phyloP scores from a whole-genome alignment of 225 moss, liverwort and hornwort species.

The Ulota crispa region DNA sequence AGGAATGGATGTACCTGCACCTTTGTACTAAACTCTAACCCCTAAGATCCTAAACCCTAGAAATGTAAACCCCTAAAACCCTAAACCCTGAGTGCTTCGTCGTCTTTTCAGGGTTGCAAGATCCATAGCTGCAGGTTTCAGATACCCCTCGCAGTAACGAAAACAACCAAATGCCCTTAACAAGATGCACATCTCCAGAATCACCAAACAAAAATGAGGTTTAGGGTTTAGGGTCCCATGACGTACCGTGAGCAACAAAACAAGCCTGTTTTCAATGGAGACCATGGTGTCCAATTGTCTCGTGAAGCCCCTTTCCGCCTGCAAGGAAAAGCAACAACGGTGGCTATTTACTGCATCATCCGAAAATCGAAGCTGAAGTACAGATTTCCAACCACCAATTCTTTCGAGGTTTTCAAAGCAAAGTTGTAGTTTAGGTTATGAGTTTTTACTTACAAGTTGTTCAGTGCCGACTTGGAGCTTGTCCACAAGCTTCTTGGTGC shows the following conservation, averaged over 20 bases:
- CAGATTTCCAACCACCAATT: background rate
- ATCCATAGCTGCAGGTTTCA: too few relatives aligned
- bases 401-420: rapidly evolving
- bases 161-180: background rate
- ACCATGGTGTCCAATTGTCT: conserved; percentile 5
- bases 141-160: too few relatives aligned
- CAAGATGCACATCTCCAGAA: background rate
- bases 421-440: background rate
- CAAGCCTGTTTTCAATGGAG: background rate
- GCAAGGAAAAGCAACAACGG: background rate
- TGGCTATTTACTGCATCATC: too few relatives aligned
- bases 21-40: too few relatives aligned
- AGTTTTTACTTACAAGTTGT: conserved; percentile 14
- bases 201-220: background rate
- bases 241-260: conserved; percentile 4
- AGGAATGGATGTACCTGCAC: too few relatives aligned
- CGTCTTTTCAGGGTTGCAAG: too few relatives aligned
- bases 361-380: background rate
- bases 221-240: background rate
- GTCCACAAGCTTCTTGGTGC: conserved; percentile 59
- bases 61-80: too few relatives aligned
- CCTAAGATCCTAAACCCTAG: too few relatives aligned
- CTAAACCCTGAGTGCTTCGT: too few relatives aligned
- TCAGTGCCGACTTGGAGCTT: conserved; percentile 44
- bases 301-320: background rate